Evolutionary conservation across 1,139 yeast genomes (phyloP), one percentile per base, ranked within the genome.

Genomic region (Zygoascus meyerae): DNA sequence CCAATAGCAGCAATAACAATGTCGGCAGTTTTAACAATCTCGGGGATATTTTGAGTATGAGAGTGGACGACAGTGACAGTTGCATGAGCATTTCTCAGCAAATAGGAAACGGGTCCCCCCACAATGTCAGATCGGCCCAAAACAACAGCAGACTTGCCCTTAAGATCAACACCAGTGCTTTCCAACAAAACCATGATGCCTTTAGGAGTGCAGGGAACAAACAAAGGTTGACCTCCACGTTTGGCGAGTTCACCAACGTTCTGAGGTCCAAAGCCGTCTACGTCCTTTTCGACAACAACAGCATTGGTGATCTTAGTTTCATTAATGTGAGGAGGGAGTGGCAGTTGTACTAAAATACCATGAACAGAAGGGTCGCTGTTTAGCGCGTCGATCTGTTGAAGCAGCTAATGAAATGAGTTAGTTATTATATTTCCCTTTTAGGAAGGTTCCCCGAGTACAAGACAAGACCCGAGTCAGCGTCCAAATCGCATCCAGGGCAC

Each of bases 61-160:
- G 95, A 81, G 67, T 92, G 99, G 59, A 82, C 71, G 37, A 85
- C 82, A 17, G 97, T 86, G 46, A 95, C 97, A 43, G 92, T 85
- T 51, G 90, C 90, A 65, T 89, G 83, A 49, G 81, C 81, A 55
- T 83, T 78, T 60, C 83, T 81, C 63, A 92, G 75, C 62, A 92
- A 73, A 54, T 82, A 80, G 38, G 97, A 85, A 49, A 90, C 85
- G 41, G 99, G 99, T 52, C 83, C 79, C 45, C 99, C 99, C 34
- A 92, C 98, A 58, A 92, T 92, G 61, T 92, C 97, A 36, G 95
- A 85, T 68, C 98, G 79, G 49, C 99, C 98, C 52, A 92, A 74
- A 31, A 92, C 97, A 42, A 90, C 96, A n/a, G 95, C 96, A 56
- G 78, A 75, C 55, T 86, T 75, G 53, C 97, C 98, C 35, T 77